Evolutionary conservation across 371 early-diverging fungal genomes (phyloP).

Genomic region (Rhizopus sp.): DNA sequence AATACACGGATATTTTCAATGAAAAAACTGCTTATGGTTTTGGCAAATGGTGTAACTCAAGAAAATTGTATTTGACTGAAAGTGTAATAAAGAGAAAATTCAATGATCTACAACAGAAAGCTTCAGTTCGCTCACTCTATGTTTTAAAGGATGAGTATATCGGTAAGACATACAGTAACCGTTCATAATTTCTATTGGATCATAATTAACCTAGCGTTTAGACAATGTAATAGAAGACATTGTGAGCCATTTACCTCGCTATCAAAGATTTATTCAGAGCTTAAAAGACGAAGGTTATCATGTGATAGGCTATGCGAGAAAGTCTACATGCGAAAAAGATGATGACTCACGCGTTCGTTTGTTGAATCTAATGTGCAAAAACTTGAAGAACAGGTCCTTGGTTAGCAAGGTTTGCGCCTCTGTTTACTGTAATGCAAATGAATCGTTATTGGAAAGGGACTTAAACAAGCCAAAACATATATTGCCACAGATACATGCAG

Average conservation of each 20-base stretch:
- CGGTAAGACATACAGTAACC: conserved; percentile 9
- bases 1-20: conserved; percentile 5
- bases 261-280: conserved; percentile 15
- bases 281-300: conserved; percentile 17
- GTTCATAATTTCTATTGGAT: conserved; percentile 2
- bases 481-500: conserved; percentile 11
- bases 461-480: conserved; percentile 11
- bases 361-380: conserved; percentile 6
- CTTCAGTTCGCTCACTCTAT: conserved; percentile 11
- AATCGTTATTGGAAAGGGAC: conserved; percentile 12
- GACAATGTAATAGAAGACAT: conserved; percentile 8
- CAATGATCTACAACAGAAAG: conserved; percentile 16
- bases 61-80: conserved; percentile 7
- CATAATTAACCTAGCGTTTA: conserved; percentile 10
- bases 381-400: conserved; percentile 11
- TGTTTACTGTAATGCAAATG: conserved; percentile 11
- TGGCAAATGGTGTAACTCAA: conserved; percentile 10
- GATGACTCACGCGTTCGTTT: conserved; percentile 10
- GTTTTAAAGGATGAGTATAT: conserved; percentile 12
- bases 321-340: conserved; percentile 10
- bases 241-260: conserved; percentile 9
- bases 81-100: conserved; percentile 8
- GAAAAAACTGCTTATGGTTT: conserved; percentile 10
- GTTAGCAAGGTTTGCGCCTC: conserved; percentile 7
- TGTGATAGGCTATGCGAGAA: conserved; percentile 18